A percentile compares a stretch with the other conserved stretches of the same genome.
Evolutionary conservation across 331 rosid species (phyloP).

Genomic region (Erythrophleum ivorense): DNA sequence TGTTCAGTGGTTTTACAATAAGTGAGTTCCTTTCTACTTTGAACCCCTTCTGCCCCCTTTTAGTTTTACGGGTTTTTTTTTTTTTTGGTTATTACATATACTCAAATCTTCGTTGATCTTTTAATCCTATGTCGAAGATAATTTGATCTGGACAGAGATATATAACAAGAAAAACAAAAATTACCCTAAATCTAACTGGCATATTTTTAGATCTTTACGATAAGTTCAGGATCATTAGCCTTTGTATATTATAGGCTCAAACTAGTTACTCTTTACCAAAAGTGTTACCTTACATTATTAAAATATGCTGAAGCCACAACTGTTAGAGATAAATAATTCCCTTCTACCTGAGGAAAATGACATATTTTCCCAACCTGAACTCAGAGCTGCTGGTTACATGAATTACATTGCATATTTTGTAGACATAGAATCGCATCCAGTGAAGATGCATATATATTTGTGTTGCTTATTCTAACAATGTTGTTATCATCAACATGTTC

Average conservation of each 20-base stretch:
- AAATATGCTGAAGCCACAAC: slow-evolving; percentile 12
- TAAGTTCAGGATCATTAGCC: background rate
- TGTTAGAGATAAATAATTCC: too few species aligned
- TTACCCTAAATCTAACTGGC: background rate
- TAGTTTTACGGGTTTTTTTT: background rate
- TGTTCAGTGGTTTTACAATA: slow-evolving; percentile 94
- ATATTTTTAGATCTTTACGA: background rate
- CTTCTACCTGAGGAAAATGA: too few species aligned
- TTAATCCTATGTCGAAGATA: background rate
- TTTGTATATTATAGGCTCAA: too few species aligned
- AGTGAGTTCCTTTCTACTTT: slow-evolving; percentile 50
- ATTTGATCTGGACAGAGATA: background rate
- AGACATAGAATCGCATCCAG: background rate
- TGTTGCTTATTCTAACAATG: slow-evolving; percentile 28
- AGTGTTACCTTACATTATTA: background rate
- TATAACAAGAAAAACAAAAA: too few species aligned
- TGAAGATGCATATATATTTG: background rate
- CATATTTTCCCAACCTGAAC: background rate
- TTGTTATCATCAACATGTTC: slow-evolving; percentile 28
- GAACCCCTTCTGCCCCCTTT: background rate
- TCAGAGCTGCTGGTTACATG: background rate
- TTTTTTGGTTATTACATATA: background rate
- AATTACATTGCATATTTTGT: slow-evolving; percentile 10
- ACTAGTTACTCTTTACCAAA: background rate
- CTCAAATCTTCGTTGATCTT: background rate